Percentiles rank a stretch among this genome's conserved stretches.
Evolutionary conservation across 495 filamentous ascomycete genomes (phyloP).

Genomic region (Aspergillus olivimuriae): DNA sequence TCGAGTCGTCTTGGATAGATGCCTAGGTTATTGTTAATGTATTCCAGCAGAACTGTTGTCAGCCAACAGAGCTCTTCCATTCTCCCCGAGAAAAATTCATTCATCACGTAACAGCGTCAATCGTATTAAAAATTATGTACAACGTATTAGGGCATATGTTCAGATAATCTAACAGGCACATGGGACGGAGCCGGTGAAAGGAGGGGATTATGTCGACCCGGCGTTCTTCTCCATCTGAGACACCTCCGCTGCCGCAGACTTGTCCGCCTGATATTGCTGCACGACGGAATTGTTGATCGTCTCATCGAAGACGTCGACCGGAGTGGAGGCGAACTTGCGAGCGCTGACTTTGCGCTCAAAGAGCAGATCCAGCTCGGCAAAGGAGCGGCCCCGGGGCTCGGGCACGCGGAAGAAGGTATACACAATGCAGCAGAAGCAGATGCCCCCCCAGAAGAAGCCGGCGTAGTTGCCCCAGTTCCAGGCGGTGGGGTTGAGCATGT

Average conservation of each 20-base stretch:
- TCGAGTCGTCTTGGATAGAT: too few species aligned
- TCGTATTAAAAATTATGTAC: conserved; percentile 13
- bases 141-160: conserved; percentile 4
- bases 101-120: conserved; percentile 6
- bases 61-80: too few species aligned
- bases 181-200: not conserved
- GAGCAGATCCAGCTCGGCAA: conserved; percentile 67
- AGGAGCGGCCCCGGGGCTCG: conserved; percentile 63
- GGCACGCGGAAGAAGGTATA: conserved; percentile 74
- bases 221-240: conserved; percentile 25
- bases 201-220: conserved; percentile 14
- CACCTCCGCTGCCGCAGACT: conserved; percentile 20
- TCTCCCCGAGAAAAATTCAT: not conserved
- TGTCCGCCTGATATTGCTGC: conserved; percentile 37
- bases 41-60: too few species aligned
- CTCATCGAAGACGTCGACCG: conserved; percentile 63
- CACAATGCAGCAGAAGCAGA: conserved; percentile 65
- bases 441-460: conserved; percentile 79
- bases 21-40: too few species aligned
- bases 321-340: conserved; percentile 58
- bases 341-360: conserved; percentile 62
- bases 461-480: conserved; percentile 73
- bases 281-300: conserved; percentile 45
- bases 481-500: conserved; percentile 67
- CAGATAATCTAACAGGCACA: conserved; percentile 10